Evolutionary conservation across 2,329 filamentous ascomycete species (phyloP), one percentile per base, ranked within the genome.

Genomic region (Rutstroemia sp.): DNA sequence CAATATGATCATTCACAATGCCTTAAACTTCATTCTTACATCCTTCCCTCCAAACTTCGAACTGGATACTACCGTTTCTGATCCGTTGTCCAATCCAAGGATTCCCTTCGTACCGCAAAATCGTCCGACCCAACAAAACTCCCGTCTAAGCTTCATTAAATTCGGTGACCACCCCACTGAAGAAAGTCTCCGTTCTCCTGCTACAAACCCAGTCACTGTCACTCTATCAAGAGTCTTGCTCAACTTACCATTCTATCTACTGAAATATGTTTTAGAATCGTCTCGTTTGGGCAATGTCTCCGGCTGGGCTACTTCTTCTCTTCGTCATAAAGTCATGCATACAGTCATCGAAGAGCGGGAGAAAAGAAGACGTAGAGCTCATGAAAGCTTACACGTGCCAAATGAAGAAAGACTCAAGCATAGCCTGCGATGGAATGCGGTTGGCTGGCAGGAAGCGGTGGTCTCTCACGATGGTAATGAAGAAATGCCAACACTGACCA

Each of bases 201-300:
- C 63, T 14, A 64, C 66, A 21, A 67, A 69, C 36, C 65, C 69
- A 19, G 66, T 68, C 48, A 65, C 67, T 17, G 60, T 76, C 30
- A 70, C 78, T 0, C 72, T 91, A 5, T 90, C 88, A 0, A 83
- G 80, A 27, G 73, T 89, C 21, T 73, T 92, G 2, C 72, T 89
- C 52, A 88, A 88, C 42, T 72, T 91, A 5, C 88, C 88, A 0
- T 88, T 87, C 62, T 73, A 78, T 14, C 73, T 85, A 27, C 74
- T 92, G 23, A 84, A 87, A 69, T 76, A 78, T 58, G 71, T 89
- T 1, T 74, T 91, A 36, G 84, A 87, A 63, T 82, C 82, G 51
- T 76, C 74, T 12, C 75, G 75, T 25, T 75, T 84, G 8, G 80
- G 79, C 44, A 73, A 73, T 46, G 71, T 73, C 30, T 73, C 73